phyloP scores from a whole-genome alignment of 1,139 yeast genomes.

The Yamadazyma jaroonii region DNA sequence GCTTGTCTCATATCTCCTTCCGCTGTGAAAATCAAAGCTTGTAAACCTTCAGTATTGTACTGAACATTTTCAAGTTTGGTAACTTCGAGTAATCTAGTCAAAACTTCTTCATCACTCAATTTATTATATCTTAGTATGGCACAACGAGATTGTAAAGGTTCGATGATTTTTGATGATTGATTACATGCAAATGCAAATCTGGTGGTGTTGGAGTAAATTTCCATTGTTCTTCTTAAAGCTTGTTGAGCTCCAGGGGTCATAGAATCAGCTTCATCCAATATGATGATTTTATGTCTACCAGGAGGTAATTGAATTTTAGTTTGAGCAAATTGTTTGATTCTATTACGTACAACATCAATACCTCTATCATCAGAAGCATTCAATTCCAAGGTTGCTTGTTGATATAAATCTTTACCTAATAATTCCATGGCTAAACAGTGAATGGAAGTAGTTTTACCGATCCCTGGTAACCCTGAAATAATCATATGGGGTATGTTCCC shows the following conservation, averaged over 20 bases:
- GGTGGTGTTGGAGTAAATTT: slow-evolving; percentile 87
- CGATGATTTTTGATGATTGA: slow-evolving; percentile 90
- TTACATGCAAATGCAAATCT: slow-evolving; percentile 98
- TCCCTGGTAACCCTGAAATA: slow-evolving; percentile 92
- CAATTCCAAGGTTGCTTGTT: slow-evolving; percentile 84
- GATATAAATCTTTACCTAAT: slow-evolving; percentile 64
- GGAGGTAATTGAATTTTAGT: slow-evolving; percentile 64
- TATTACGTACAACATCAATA: slow-evolving; percentile 47
- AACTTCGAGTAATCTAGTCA: slow-evolving; percentile 72
- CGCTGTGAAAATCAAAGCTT: slow-evolving; percentile 92
- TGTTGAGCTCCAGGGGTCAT: slow-evolving; percentile 99
- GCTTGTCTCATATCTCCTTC: slow-evolving; percentile 99
- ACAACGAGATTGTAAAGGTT: slow-evolving; percentile 95
- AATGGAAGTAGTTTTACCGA: slow-evolving; percentile 93
- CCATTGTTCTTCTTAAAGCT: slow-evolving; percentile 97
- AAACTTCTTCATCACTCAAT: slow-evolving; percentile 79
- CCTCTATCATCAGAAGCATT: slow-evolving; percentile 53
- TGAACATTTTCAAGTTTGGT: slow-evolving; percentile 68
- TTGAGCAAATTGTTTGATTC: slow-evolving; percentile 58
- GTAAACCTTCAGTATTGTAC: slow-evolving; percentile 86
- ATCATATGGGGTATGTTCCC: slow-evolving; percentile 98
- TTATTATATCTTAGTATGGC: slow-evolving; percentile 86
- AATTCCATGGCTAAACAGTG: slow-evolving; percentile 87
- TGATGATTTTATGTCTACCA: slow-evolving; percentile 77
- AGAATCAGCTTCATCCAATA: slow-evolving; percentile 95